phyloP scores from a whole-genome alignment of 805 yeast genomes.

The Saturnispora dispora region DNA sequence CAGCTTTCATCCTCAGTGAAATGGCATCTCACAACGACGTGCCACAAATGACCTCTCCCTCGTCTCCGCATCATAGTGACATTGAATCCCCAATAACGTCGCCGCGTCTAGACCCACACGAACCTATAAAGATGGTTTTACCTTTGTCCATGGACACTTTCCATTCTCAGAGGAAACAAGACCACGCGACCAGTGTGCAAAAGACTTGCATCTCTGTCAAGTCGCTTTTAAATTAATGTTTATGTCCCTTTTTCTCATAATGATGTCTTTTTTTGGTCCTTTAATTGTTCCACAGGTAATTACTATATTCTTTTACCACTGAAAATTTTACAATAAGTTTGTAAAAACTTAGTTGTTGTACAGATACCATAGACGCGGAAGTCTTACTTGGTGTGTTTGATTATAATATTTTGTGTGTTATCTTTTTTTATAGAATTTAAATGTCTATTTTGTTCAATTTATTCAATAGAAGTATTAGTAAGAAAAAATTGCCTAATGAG shows the following conservation, averaged over 20 bases:
- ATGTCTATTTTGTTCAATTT: neutral
- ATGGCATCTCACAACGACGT: conserved; percentile 5
- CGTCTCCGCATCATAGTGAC: conserved; percentile 14
- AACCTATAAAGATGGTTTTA: conserved; percentile 6
- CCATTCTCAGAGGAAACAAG: neutral
- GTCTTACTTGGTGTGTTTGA: neutral
- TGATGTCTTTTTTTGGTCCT: neutral
- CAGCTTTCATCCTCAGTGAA: conserved; percentile 7
- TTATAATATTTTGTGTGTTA: neutral
- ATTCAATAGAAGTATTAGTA: neutral
- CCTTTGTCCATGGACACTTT: conserved; percentile 7
- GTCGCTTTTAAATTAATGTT: conserved; percentile 4
- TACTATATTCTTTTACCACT: neutral
- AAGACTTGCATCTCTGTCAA: conserved; percentile 8
- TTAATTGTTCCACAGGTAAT: neutral
- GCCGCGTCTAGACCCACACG: conserved; percentile 18
- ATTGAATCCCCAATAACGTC: conserved; percentile 23
- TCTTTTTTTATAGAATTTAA: neutral
- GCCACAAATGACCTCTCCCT: conserved; percentile 9
- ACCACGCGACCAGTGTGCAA: neutral
- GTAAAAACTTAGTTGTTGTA: neutral
- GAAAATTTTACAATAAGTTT: no score
- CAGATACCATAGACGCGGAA: neutral
- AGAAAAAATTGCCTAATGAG: neutral
- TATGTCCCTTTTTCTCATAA: neutral